Evolutionary conservation across 2,329 filamentous ascomycete genomes (phyloP).

Genomic region (Elsinoe perseae): DNA sequence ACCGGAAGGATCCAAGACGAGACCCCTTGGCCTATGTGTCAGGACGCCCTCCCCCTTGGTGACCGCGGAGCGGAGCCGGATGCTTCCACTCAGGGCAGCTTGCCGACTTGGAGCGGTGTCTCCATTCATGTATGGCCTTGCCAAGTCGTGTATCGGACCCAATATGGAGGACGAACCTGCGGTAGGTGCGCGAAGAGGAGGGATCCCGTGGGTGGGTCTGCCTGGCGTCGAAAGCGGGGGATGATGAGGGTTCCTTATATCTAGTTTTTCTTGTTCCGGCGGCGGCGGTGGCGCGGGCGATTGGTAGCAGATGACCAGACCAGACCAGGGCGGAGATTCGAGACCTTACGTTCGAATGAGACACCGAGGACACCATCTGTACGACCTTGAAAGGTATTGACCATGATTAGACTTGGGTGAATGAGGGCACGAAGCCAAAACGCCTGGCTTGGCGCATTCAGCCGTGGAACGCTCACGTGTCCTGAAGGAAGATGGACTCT

Average conservation of each 20-base stretch:
- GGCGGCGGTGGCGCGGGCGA: neutral
- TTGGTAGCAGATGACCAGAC: neutral
- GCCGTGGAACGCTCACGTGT: neutral
- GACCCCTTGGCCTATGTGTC: neutral
- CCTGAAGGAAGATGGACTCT: neutral
- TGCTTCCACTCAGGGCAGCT: neutral
- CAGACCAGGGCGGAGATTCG: no score
- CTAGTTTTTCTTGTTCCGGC: neutral
- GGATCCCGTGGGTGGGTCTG: neutral
- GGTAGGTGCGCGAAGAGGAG: constrained; percentile 1
- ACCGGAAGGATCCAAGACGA: neutral
- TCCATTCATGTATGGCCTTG: neutral
- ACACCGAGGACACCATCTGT: neutral
- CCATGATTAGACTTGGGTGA: neutral
- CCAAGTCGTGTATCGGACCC: constrained; percentile 6
- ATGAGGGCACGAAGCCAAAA: neutral
- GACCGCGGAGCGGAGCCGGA: constrained; percentile 1
- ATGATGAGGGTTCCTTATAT: neutral
- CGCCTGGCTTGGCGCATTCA: neutral
- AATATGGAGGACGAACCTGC: neutral
- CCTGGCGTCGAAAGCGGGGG: neutral
- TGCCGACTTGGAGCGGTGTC: neutral
- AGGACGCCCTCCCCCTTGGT: constrained; percentile 3
- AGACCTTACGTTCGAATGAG: no score
- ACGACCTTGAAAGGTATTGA: neutral